Evolutionary conservation across 208 protist genomes (phyloP).

Genomic region (Acanthamoeba lenticulata): DNA sequence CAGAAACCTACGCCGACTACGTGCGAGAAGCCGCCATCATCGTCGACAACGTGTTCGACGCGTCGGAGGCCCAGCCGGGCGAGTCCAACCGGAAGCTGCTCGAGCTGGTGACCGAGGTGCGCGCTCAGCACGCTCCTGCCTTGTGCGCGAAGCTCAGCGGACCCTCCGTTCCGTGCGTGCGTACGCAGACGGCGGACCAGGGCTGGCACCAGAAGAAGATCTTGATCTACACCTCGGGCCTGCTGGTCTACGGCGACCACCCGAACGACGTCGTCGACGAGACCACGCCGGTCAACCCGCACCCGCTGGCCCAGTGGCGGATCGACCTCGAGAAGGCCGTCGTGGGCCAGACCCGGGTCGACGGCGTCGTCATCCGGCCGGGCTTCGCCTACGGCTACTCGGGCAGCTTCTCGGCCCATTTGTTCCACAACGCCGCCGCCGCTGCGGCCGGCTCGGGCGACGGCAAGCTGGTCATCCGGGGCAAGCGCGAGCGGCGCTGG

Average conservation of each 20-base stretch:
- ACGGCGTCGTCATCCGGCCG: slow-evolving; percentile 28
- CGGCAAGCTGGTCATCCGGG: neutral
- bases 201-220: slow-evolving; percentile 55
- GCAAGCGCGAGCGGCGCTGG: slow-evolving; percentile 32
- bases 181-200: neutral
- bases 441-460: too few species aligned
- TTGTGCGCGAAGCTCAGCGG: too few species aligned
- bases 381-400: slow-evolving; percentile 61
- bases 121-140: neutral
- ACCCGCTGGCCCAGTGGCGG: neutral
- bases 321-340: slow-evolving; percentile 48
- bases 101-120: slow-evolving; percentile 42
- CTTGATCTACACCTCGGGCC: slow-evolving; percentile 67
- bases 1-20: slow-evolving; percentile 41
- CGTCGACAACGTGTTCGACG: slow-evolving; percentile 60
- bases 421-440: slow-evolving; percentile 6
- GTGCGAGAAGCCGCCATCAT: slow-evolving; percentile 23
- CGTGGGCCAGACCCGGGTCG: slow-evolving; percentile 29
- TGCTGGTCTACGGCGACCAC: slow-evolving; percentile 46
- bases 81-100: slow-evolving; percentile 33
- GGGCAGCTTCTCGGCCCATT: slow-evolving; percentile 11
- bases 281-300: slow-evolving; percentile 13
- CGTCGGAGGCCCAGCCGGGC: neutral
- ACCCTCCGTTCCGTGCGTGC: neutral
- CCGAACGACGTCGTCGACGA: slow-evolving; percentile 45